Evolutionary conservation across 768 basidiomycete genomes (phyloP), one percentile per base, ranked within the genome.

Genomic region (Pleurotus djamor): DNA sequence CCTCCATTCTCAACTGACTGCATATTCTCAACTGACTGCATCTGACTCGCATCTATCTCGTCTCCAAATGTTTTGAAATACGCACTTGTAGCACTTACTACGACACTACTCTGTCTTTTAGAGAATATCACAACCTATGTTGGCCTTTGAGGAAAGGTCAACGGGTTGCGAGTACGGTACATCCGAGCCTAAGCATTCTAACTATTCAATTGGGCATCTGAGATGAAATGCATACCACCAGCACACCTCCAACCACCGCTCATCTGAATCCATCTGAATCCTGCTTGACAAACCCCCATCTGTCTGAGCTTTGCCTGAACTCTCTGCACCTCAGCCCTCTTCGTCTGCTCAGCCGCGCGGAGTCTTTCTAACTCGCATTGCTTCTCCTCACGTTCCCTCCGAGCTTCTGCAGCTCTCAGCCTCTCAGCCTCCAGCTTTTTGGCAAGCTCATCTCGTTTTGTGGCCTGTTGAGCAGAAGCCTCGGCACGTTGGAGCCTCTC

Each of bases 201-300:
- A 28, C 21, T 28, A 28, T 28, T 28, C 21, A 82, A 58, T 48
- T 72, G 65, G 5, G 34, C 45, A 48, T 76, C 61, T 10, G 57
- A 51, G 5, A 82, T 61, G 57, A 71, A 80, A 64, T 83, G 82
- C 1, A 45, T n/a, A 0, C 83, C 82, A 2, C 76, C 83, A 2
- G 71, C 65, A 61, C 82, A 84, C 10, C 80, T 66, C 68, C 80
- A 84, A 2, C 81, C 82, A 4, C 52, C 62, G 0, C 9, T 2
- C 55, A 75, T 71, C 49, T 67, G 72, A 51, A 78, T 74, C 84
- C 83, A 85, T 7, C 16, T 64, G 59, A 63, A 85, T 1, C 83
- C 83, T 17, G 61, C 69, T 3, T 67, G 65, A 61, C 87, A 88
- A 1, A 79, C 67, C 0, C 87, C 86, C 72, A 86, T 79, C 0